Percentiles rank a stretch among this genome's conserved stretches.
Evolutionary conservation across 257 asterid species (phyloP).

Genomic region (Solanum piurae): DNA sequence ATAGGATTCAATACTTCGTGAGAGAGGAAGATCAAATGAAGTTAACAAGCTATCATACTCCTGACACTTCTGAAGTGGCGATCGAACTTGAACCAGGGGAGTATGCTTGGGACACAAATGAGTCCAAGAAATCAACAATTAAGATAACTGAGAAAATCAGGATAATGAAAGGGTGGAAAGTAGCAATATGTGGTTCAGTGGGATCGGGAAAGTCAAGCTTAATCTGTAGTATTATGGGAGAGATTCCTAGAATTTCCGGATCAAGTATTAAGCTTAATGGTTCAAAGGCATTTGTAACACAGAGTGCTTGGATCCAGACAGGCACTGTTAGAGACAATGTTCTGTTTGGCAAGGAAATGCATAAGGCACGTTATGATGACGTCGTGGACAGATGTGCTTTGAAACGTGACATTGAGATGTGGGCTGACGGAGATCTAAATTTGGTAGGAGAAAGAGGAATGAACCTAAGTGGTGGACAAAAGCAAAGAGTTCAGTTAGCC

Average conservation of each 20-base stretch:
- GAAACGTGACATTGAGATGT: constrained; percentile 50
- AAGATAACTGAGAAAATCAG: constrained; percentile 30
- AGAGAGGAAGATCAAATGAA: constrained; percentile 44
- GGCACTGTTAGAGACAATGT: constrained; percentile 70
- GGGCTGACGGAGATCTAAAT: constrained; percentile 56
- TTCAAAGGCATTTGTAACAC: constrained; percentile 71
- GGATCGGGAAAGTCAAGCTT: constrained; percentile 85
- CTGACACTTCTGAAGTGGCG: constrained; percentile 23
- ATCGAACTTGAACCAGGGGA: constrained; percentile 63
- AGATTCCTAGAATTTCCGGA: constrained; percentile 61
- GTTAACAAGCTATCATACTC: constrained; percentile 7
- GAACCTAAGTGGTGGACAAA: constrained; percentile 78
- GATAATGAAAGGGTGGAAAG: constrained; percentile 52
- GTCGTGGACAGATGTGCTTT: constrained; percentile 65
- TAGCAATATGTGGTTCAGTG: constrained; percentile 77
- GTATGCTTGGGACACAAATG: constrained; percentile 48
- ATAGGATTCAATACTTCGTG: constrained; percentile 47
- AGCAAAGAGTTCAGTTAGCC: neutral
- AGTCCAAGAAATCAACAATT: constrained; percentile 31
- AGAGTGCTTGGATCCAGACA: constrained; percentile 85
- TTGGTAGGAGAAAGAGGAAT: constrained; percentile 64
- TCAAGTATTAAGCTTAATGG: constrained; percentile 36
- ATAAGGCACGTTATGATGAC: constrained; percentile 34
- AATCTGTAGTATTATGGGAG: constrained; percentile 57
- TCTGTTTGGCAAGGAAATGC: constrained; percentile 71